Evolutionary conservation across 2,329 filamentous ascomycete genomes (phyloP).

Genomic region (Lecanicillium sp.): DNA sequence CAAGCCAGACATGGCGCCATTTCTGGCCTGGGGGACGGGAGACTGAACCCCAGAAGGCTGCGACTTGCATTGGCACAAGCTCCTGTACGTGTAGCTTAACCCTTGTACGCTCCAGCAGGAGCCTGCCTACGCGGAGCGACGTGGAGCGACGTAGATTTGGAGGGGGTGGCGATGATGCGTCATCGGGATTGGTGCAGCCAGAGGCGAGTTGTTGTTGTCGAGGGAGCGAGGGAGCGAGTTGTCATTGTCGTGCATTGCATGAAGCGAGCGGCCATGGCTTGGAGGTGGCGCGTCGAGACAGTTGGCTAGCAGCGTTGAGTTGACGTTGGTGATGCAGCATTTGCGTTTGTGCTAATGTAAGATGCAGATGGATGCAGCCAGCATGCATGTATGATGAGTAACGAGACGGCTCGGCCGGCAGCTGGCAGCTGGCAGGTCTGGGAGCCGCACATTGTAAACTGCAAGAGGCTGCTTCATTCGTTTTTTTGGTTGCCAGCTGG

Average conservation of each 20-base stretch:
- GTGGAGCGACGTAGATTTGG: not conserved
- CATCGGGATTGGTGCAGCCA: slow-evolving; percentile 5
- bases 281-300: too few relatives aligned
- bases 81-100: too few relatives aligned
- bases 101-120: too few relatives aligned
- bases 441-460: too few relatives aligned
- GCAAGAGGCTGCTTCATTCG: not conserved
- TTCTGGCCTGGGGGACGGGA: slow-evolving; percentile 1
- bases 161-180: slow-evolving; percentile 1
- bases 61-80: too few relatives aligned
- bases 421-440: slow-evolving; percentile 2
- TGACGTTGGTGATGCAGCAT: too few relatives aligned
- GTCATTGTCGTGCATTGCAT: too few relatives aligned
- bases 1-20: slow-evolving; percentile 9
- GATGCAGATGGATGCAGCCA: slow-evolving; percentile 10
- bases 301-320: too few relatives aligned
- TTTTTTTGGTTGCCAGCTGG: not conserved
- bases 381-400: slow-evolving; percentile 2
- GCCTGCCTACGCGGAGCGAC: not conserved
- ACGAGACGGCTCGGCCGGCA: not conserved
- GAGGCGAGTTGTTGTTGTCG: too few relatives aligned
- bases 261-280: slow-evolving; percentile 7
- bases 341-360: too few relatives aligned
- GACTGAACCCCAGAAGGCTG: not conserved
- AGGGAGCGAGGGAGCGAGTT: not conserved